Base-by-base conservation (phyloP, 2,329 filamentous ascomycete genomes). In the Aspergillus flavus region DNA sequence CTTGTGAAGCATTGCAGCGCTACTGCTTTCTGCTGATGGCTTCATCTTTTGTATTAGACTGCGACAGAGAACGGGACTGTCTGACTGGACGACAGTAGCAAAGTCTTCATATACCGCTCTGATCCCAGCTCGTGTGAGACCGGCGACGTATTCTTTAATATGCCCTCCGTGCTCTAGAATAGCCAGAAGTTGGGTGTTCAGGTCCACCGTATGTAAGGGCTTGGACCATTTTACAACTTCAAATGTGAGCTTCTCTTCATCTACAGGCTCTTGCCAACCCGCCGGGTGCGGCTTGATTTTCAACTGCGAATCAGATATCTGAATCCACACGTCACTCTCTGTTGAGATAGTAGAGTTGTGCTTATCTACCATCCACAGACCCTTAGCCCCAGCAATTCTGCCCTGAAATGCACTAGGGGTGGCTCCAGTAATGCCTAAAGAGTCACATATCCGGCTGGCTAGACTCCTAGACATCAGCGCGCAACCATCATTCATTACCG, bases 331-430 rank as follows among this genome's bases (percentile, higher is more conserved):
- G 26, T 76, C 69, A 14, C 80, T 71, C 1, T 67, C 68, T 14
- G 53, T 59, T 23, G 43, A 65, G 41, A 69, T 59, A 19, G 61
- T 59, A 9, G 72, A 78, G 69, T 62, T 74, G 67, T 77, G 71
- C 4, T 73, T 75, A 60, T 84, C 84, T 1, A 87, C 78, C 72
- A 86, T 84, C 87, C 87, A 89, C 6, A 89, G 68, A 1, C 87
- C 87, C 72, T 89, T 89, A 0, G 85, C 84, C 1, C 87, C 86
- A 21, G 80, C 82, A 61, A 89, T 86, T 6, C 87, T 79, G 10
- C 78, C 86, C 73, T 89, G 87, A 30, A 86, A 84, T 3, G 76
- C 80, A 59, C 83, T 83, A 0, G 85, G 86, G 0, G 83, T 74
- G 6, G 73, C 72, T 2, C 73, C 72, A 0, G 73, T 67, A 11